Evolutionary conservation across 2,329 filamentous ascomycete genomes (phyloP), one percentile per base, ranked within the genome.

Genomic region (Aureobasidium sp.): DNA sequence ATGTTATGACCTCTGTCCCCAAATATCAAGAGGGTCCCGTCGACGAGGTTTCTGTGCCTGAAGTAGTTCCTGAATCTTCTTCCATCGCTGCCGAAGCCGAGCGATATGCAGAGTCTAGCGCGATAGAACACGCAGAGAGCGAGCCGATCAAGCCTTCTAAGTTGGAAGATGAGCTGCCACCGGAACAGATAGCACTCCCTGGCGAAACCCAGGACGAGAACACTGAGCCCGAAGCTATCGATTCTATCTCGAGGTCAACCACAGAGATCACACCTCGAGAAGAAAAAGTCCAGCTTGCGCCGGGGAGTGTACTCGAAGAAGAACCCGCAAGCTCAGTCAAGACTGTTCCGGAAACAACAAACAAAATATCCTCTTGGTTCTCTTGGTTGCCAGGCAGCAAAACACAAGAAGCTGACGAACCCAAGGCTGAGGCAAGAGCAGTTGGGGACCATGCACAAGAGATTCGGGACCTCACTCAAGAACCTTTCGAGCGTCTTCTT

Each of bases 361-460:
- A 16, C 34, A 59, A 59, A 36, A 39, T 39, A 45, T 52, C 48
- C 7, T 52, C 47, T 21, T 61, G 47, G 47, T 47, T 61, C 30
- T 61, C 59, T 2, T 61, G 59, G 59, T 39, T 61, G 5, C 59
- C 59, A 42, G 59, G 59, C 21, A n/a, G 30, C 21, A 48, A 29
- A 21, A 4, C 25, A 15, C 54, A 58, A 15, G 25, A 29, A 21
- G 25, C 10, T 5, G 42, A 58, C 13, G 8, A 32, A 2, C 2
- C 21, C 8, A 27, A 21, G 9, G 21, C 13, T n/a, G 42, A 39
- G 34, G 5, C 25, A 7, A 13, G 25, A 1, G 13, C 9, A 34
- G 1, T 9, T 21, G 42, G 16, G 5, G 21, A 39, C 3, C 0
- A 13, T 2, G 8, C 11, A 6, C 15, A 29, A 15, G 3, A 27